These are phyloP conservation scores for Lodderomyces parapsilosis DNA, from an alignment of 1,139 yeast species.

Conservation along the genomic window DNA sequence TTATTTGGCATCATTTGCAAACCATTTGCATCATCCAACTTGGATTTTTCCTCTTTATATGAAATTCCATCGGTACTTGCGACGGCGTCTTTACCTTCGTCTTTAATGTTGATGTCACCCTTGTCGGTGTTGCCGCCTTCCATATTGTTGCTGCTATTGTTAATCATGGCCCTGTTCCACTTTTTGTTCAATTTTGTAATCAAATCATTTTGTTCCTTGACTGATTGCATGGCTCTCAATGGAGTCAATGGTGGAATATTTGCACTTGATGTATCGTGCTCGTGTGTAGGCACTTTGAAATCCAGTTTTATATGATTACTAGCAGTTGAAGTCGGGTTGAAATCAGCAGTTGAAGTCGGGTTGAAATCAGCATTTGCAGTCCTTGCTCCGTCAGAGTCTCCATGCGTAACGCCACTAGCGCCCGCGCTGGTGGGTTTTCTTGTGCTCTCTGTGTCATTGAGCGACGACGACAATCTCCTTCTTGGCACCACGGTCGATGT, in stretches of 20 bases:
- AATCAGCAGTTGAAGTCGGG: conserved; percentile 1
- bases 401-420: neutral
- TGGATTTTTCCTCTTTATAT: too few relatives aligned
- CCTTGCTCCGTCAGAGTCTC: neutral
- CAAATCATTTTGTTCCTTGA: conserved; percentile 33
- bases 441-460: neutral
- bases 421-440: neutral
- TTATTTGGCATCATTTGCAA: neutral
- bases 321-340: conserved; percentile 4
- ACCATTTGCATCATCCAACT: neutral
- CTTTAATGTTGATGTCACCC: neutral
- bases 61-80: too few relatives aligned
- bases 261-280: conserved; percentile 13
- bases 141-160: neutral
- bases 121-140: neutral
- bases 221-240: conserved; percentile 12
- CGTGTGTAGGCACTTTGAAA: conserved; percentile 8
- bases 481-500: conserved; percentile 1
- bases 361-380: conserved; percentile 1
- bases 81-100: too few relatives aligned
- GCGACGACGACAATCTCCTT: neutral
- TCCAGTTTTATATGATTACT: conserved; percentile 1
- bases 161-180: conserved; percentile 31
- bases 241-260: conserved; percentile 10
- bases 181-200: conserved; percentile 35